Percentiles rank a stretch among this genome's conserved stretches.
Evolutionary conservation across 768 basidiomycete species (phyloP).

Genomic region (Pleurotus djamor): DNA sequence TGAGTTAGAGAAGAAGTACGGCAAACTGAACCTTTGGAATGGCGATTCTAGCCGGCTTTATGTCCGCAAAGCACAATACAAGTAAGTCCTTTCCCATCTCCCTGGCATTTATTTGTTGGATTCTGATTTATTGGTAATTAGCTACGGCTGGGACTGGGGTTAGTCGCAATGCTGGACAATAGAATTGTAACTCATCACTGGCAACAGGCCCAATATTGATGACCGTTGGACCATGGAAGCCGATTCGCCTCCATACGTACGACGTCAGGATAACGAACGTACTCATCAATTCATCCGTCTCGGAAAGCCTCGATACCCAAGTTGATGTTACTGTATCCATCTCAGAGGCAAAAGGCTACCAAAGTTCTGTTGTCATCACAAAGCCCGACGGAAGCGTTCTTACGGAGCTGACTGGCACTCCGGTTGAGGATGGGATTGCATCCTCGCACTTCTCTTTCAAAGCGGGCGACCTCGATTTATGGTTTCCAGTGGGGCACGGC

Average conservation of each 20-base stretch:
- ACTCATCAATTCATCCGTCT: conserved; percentile 57
- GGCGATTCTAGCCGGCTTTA: conserved; percentile 90
- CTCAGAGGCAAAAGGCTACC: conserved; percentile 30
- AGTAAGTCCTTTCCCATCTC: conserved; percentile 43
- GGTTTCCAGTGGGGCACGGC: conserved; percentile 88
- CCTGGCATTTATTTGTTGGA: background rate
- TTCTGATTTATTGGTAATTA: conserved; percentile 21
- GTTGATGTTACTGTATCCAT: conserved; percentile 48
- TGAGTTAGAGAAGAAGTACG: conserved; percentile 64
- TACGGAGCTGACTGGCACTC: conserved; percentile 31
- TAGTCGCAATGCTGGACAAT: conserved; percentile 8
- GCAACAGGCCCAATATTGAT: conserved; percentile 73
- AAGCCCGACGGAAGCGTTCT: conserved; percentile 46
- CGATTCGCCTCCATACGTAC: conserved; percentile 72
- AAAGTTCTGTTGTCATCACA: conserved; percentile 46
- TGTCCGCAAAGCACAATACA: conserved; percentile 92
- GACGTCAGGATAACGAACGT: conserved; percentile 60
- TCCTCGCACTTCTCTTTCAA: conserved; percentile 47
- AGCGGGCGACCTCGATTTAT: conserved; percentile 63
- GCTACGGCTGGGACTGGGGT: conserved; percentile 94
- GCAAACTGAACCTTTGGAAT: conserved; percentile 75
- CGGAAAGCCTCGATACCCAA: conserved; percentile 39
- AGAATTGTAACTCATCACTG: background rate
- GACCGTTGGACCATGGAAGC: conserved; percentile 89
- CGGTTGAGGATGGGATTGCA: conserved; percentile 30